Evolutionary conservation across 1,284 basidiomycete species (phyloP), one percentile per base, ranked within the genome.

Genomic region (Tilletiopsis washingtonensis): DNA sequence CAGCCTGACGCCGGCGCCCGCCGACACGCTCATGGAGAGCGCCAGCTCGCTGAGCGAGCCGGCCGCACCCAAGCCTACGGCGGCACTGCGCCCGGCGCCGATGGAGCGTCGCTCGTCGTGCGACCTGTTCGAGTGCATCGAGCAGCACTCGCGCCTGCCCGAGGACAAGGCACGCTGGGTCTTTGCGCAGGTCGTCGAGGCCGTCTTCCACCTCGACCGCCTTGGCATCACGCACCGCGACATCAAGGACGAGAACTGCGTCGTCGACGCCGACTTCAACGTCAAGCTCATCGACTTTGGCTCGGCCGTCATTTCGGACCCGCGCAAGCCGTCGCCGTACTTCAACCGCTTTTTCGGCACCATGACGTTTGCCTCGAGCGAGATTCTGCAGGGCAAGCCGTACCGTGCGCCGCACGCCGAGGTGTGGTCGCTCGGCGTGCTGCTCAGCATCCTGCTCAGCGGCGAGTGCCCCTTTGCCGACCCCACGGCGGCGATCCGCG

Each of bases 251-350:
- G 90, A 94, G 74, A 94, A 94, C 57, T 66, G 64, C 27, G 84
- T 91, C 49, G 82, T 93, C 51, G 88, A 91, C 72, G 77, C 77
- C 47, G 61, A 64, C 34, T 61, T 62, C 47, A 57, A 50, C 54
- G 85, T 91, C 67, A 93, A 94, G 74, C 79, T 94, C 45, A 89
- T 94, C 69, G 89, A 94, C 76, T 94, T 94, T 74, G 88, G 89
- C 44, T 88, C 85, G 57, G 88, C 88, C 21, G 84, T 84, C 26
- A 81, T 86, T 60, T 82, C 82, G 47, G 82, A 91, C 68, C 81
- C 82, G 1, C 72, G 75, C 12, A 74, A 81, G 51, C 79, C 84
- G 2, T 79, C 80, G 12, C 85, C 86, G 0, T 82, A 79, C 56
- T 84, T 88, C 74, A 79, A 65, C 48, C 56, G 67, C 26, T 69